phyloP scores from a whole-genome alignment of 2,329 filamentous ascomycete species.

The Penicillium sp. region DNA sequence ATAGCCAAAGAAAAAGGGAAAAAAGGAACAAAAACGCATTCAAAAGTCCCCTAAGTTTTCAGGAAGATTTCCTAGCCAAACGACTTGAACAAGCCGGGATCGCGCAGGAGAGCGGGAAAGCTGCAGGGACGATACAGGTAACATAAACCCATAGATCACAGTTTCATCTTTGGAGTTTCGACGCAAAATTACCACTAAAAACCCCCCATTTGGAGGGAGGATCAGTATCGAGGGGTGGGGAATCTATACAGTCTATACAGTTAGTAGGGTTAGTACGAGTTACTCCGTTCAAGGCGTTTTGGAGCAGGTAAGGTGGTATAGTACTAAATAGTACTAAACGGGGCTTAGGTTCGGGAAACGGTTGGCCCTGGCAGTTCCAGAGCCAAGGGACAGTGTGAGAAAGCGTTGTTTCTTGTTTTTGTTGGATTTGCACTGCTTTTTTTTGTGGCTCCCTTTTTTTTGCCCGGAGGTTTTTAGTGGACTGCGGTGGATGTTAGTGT shows the following conservation, averaged over 20 bases:
- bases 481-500: not conserved
- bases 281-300: too few species aligned
- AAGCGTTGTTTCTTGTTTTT: slow-evolving; percentile 16
- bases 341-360: slow-evolving; percentile 15
- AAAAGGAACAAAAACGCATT: slow-evolving; percentile 20
- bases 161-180: slow-evolving; percentile 25
- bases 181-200: slow-evolving; percentile 21
- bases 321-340: not conserved
- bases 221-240: slow-evolving; percentile 13
- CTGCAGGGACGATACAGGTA: slow-evolving; percentile 32
- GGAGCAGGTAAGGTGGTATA: too few species aligned
- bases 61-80: slow-evolving; percentile 22
- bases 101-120: slow-evolving; percentile 30
- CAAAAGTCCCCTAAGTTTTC: slow-evolving; percentile 16
- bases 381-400: slow-evolving; percentile 24
- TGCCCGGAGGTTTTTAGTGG: not conserved
- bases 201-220: not conserved
- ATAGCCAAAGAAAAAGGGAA: slow-evolving; percentile 24
- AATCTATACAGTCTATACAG: not conserved
- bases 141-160: slow-evolving; percentile 1
- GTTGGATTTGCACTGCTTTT: not conserved
- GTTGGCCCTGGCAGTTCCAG: slow-evolving; percentile 26
- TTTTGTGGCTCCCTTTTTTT: not conserved
- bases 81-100: slow-evolving; percentile 26
- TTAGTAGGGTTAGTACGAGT: not conserved